Conservation (phyloP, 1,284 basidiomycete species). For the Ceratobasidium sp. region DNA sequence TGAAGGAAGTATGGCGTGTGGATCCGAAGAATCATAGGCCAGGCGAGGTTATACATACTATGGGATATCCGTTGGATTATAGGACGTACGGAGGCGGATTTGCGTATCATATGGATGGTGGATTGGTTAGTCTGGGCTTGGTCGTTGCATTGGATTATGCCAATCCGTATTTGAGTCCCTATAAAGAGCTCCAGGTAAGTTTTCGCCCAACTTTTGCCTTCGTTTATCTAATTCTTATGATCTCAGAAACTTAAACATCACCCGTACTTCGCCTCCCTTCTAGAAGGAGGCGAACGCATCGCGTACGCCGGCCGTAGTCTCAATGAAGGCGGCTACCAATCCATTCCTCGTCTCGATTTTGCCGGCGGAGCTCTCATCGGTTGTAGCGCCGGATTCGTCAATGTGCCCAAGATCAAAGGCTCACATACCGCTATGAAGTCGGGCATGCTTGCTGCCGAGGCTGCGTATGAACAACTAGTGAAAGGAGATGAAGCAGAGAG, state of each 20-base stretch:
- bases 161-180: slow-evolving; percentile 95
- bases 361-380: slow-evolving; percentile 96
- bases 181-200: slow-evolving; percentile 90
- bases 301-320: slow-evolving; percentile 94
- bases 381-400: slow-evolving; percentile 96
- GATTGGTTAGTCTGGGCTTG: slow-evolving; percentile 92
- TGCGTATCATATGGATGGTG: slow-evolving; percentile 96
- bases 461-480: slow-evolving; percentile 74
- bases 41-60: slow-evolving; percentile 91
- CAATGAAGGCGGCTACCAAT: slow-evolving; percentile 96
- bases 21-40: slow-evolving; percentile 81
- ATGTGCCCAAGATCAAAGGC: slow-evolving; percentile 99
- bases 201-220: background rate
- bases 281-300: slow-evolving; percentile 83
- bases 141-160: slow-evolving; percentile 96
- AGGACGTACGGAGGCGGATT: slow-evolving; percentile 95
- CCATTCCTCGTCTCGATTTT: slow-evolving; percentile 92
- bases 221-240: slow-evolving; percentile 38
- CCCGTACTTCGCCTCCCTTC: slow-evolving; percentile 87
- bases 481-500: slow-evolving; percentile 55
- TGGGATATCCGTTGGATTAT: slow-evolving; percentile 93
- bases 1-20: slow-evolving; percentile 99
- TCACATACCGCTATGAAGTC: slow-evolving; percentile 99
- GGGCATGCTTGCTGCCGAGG: slow-evolving; percentile 96
- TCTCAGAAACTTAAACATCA: slow-evolving; percentile 95